phyloP scores from a whole-genome alignment of 225 moss, liverwort and hornwort species.

The Physcomitrium patens region DNA sequence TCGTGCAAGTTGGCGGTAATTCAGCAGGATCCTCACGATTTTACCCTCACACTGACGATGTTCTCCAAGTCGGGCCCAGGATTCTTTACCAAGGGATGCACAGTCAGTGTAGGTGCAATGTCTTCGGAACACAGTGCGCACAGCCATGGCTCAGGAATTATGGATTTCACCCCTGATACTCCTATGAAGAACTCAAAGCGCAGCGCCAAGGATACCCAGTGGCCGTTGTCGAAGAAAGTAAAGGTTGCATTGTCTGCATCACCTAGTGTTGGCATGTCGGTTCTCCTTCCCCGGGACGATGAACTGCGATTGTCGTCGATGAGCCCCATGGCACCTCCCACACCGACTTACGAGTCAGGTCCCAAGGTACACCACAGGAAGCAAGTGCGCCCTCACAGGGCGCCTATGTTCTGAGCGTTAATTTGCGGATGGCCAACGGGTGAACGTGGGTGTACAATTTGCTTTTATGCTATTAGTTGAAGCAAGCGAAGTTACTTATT shows the following conservation, averaged over 20 bases:
- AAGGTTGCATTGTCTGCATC: constrained; percentile 39
- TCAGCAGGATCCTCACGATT: constrained; percentile 50
- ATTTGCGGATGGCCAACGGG: not conserved
- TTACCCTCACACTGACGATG: constrained; percentile 44
- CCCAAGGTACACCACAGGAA: constrained; percentile 53
- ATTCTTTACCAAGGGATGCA: constrained; percentile 37
- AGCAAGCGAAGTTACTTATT: constrained; percentile 33
- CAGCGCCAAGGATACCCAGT: constrained; percentile 16
- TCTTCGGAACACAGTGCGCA: constrained; percentile 39
- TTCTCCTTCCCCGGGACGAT: constrained; percentile 34
- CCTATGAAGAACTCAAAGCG: constrained; percentile 49
- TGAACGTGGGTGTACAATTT: constrained; percentile 31
- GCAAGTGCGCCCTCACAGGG: constrained; percentile 58
- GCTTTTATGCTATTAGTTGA: constrained; percentile 16
- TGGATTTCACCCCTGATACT: constrained; percentile 51
- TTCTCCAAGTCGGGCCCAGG: constrained; percentile 44
- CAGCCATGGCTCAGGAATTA: constrained; percentile 46
- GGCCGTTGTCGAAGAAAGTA: constrained; percentile 35
- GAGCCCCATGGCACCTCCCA: constrained; percentile 37
- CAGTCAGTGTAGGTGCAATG: not conserved
- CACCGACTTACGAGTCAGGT: constrained; percentile 45
- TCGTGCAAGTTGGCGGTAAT: constrained; percentile 53
- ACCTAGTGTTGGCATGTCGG: constrained; percentile 1
- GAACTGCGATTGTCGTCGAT: constrained; percentile 30
- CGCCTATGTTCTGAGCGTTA: constrained; percentile 41